Evolutionary conservation across 2,329 filamentous ascomycete genomes (phyloP), one percentile per base, ranked within the genome.

Genomic region (Ophiosphaerella narmari): DNA sequence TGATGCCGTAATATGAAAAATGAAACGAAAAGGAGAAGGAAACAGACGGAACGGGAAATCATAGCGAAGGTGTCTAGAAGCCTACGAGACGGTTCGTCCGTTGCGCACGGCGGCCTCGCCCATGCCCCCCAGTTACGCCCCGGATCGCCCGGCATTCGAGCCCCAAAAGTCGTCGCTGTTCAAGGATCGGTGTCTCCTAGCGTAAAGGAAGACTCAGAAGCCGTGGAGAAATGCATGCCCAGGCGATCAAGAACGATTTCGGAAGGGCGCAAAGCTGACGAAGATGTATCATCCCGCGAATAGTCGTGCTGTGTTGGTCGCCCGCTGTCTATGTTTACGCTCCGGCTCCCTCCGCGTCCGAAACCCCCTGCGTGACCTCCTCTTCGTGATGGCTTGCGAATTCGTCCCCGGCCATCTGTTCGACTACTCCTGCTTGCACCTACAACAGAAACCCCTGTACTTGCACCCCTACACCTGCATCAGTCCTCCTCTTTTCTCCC

Each of bases 351-450:
- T 24, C 50, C 53, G 23, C 46, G 43, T 31, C 37, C 44, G 8
- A 35, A 24, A 2, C 40, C 43, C 14, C 46, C 44, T 12, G 14
- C 46, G 21, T 50, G 50, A 3, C 39, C 48, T 36, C 50, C 44
- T 50, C 45, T 45, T 38, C 39, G 34, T 24, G 24, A 26, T 16
- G 41, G 34, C 39, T 55, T 57, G 26, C 37, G 31, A 7, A 57
- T 31, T 21, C 48, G 43, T 8, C 43, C 43, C 21, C 29, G 31
- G 7, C 26, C 26, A 5, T 37, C 31, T 18, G 32, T 39, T 44
- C 36, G 14, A 33, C 39, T 31, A 2, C 33, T 39, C 18, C 36
- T n/a, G 12, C 16, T 47, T 32, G 34, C 53, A 41, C 46, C 33
- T 4, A 42, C 43, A 43, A 32, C 26, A 21, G 37, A 37, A 36